Evolutionary conservation across 306 rosid species (phyloP).

Genomic region (Prunus campanulata): DNA sequence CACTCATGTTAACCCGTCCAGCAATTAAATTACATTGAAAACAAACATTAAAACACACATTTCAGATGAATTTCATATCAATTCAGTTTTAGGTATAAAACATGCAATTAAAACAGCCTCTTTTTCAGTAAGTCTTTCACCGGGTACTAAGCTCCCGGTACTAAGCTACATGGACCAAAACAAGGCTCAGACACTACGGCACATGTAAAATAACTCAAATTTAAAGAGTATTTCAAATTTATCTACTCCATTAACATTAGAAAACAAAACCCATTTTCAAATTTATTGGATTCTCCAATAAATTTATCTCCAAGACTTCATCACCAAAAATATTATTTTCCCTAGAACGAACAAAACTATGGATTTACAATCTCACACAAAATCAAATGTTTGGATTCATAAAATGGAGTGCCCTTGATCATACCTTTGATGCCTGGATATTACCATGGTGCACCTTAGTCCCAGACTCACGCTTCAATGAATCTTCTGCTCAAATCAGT

Average conservation of each 20-base stretch:
- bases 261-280: background rate
- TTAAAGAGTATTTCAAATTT: background rate
- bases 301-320: background rate
- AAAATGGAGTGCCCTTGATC: background rate
- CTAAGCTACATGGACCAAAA: background rate
- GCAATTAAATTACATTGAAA: background rate
- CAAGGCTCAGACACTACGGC: background rate
- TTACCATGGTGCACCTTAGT: constrained; percentile 83
- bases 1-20: background rate
- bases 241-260: background rate
- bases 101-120: background rate
- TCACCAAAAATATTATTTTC: background rate
- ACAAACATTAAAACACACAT: background rate
- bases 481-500: constrained; percentile 64
- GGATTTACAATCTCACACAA: background rate
- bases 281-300: background rate
- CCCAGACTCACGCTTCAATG: constrained; percentile 92
- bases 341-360: background rate
- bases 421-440: constrained; percentile 92
- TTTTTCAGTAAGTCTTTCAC: background rate
- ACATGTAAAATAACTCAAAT: background rate
- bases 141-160: too few relatives aligned
- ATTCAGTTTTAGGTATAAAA: background rate
- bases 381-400: background rate
- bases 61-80: background rate